Evolutionary conservation across 306 rosid genomes (phyloP).

Genomic region (Ormosia semicastrata): DNA sequence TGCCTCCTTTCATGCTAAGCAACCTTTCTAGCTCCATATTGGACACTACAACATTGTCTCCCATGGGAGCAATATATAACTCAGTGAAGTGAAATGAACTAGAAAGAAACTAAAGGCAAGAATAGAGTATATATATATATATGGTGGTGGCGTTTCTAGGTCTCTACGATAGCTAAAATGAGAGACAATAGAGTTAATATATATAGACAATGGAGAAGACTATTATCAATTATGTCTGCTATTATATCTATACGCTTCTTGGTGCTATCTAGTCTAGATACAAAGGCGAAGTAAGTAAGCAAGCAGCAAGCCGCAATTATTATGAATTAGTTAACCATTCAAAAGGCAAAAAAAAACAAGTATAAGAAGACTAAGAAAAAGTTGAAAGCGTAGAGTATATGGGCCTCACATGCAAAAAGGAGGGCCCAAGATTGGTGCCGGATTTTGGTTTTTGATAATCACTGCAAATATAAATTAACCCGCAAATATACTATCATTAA

Average conservation of each 20-base stretch:
- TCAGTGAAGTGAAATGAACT: not conserved
- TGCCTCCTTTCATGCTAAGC: slow-evolving; percentile 97
- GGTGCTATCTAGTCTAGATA: not conserved
- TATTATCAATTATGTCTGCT: slow-evolving; percentile 22
- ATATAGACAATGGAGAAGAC: slow-evolving; percentile 17
- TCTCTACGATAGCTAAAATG: slow-evolving; percentile 4
- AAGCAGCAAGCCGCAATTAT: slow-evolving; percentile 12
- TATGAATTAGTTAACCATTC: not conserved
- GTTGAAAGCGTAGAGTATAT: slow-evolving; percentile 18
- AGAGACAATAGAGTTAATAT: slow-evolving; percentile 23
- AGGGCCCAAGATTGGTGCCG: slow-evolving; percentile 50
- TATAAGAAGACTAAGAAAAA: not conserved
- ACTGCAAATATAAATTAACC: not conserved
- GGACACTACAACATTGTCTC: slow-evolving; percentile 75
- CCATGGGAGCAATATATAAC: slow-evolving; percentile 43
- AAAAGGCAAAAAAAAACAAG: not conserved
- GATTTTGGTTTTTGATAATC: slow-evolving; percentile 21
- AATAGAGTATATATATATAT: not conserved
- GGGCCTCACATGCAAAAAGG: slow-evolving; percentile 46
- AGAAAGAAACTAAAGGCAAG: slow-evolving; percentile 14
- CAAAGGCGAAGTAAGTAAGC: not conserved
- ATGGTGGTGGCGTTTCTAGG: not conserved
- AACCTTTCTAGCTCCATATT: slow-evolving; percentile 75
- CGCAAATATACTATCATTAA: too few species aligned
- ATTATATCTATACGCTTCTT: slow-evolving; percentile 20